Evolutionary conservation across 495 filamentous ascomycete genomes (phyloP), one percentile per base, ranked within the genome.

Genomic region (Hypoxylon trugodes): DNA sequence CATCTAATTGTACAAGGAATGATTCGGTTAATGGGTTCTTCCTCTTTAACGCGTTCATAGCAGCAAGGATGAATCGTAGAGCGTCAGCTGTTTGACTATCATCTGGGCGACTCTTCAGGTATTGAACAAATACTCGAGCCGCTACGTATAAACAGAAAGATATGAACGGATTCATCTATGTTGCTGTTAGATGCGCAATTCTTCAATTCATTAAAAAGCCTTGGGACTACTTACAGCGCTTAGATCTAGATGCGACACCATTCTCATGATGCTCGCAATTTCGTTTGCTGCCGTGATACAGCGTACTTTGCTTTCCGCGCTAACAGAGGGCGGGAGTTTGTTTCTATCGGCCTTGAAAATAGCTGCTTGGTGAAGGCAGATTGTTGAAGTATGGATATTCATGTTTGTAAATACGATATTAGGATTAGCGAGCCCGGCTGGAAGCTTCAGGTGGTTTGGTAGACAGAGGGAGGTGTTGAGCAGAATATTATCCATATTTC

Each of bases 291-390:
- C 92, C 18, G 94, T 91, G 53, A 98, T 91, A 66, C 96, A 98
- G 49, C 95, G 84, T 1, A 96, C 84, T 69, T 96, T 96, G 69
- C 94, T 97, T 69, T 98, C 93, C 0, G 87, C 86, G 47, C 88
- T 87, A 35, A 97, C 89, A 21, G 86, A 86, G 7, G 85, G 79
- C 3, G 93, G 86, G 66, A 97, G 81, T 49, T 85, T 82, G 73
- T 98, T 89, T 74, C 91, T 94, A 65, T 97, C 93, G 0, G 95
- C 92, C 73, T 97, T 98, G 82, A 92, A 97, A 15, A 98, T 97
- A 15, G 95, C 96, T 5, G 96, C 96, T 73, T 99, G 95, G 71
- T 99, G 95, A 5, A 98, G 83, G 74, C 96, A 98, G 37, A 99
- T 98, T 1, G 92, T 95, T 1, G 93, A 96, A 0, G 95, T 96